phyloP scores from a whole-genome alignment of 768 basidiomycete species.

The Amanita brunnescens region DNA sequence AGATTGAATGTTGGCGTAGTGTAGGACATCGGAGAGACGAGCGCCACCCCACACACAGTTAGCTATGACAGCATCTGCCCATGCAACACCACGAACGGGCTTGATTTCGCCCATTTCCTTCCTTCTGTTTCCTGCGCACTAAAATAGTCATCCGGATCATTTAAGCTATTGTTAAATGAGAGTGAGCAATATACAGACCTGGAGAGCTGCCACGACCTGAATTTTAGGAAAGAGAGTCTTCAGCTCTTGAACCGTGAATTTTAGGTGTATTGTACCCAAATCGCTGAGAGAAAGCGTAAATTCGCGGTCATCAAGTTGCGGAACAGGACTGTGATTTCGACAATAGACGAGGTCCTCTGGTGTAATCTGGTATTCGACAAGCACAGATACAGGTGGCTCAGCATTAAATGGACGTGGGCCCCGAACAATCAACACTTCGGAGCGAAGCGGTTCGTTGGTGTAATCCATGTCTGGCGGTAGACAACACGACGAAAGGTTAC shows the following conservation, averaged over 20 bases:
- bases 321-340: slow-evolving; percentile 61
- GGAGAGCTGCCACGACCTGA: slow-evolving; percentile 44
- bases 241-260: slow-evolving; percentile 30
- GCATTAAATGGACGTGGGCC: slow-evolving; percentile 56
- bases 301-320: slow-evolving; percentile 37
- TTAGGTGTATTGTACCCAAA: slow-evolving; percentile 21
- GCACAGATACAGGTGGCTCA: slow-evolving; percentile 46
- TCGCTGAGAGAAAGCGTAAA: slow-evolving; percentile 34
- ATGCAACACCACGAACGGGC: slow-evolving; percentile 50
- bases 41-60: slow-evolving; percentile 64
- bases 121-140: slow-evolving; percentile 64
- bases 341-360: slow-evolving; percentile 60
- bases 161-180: not conserved
- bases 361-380: slow-evolving; percentile 52
- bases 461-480: slow-evolving; percentile 34
- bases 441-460: slow-evolving; percentile 39
- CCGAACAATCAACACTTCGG: slow-evolving; percentile 36
- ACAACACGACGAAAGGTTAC: too few relatives aligned
- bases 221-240: slow-evolving; percentile 29
- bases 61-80: slow-evolving; percentile 62
- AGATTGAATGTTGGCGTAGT: slow-evolving; percentile 28
- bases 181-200: slow-evolving; percentile 28
- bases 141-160: not conserved
- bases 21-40: slow-evolving; percentile 47
- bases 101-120: slow-evolving; percentile 34